A percentile compares a stretch with the other conserved stretches of the same genome.
These are phyloP conservation scores for Claviceps capensis DNA, from an alignment of 2,329 filamentous ascomycete species.

Conservation along the genomic window DNA sequence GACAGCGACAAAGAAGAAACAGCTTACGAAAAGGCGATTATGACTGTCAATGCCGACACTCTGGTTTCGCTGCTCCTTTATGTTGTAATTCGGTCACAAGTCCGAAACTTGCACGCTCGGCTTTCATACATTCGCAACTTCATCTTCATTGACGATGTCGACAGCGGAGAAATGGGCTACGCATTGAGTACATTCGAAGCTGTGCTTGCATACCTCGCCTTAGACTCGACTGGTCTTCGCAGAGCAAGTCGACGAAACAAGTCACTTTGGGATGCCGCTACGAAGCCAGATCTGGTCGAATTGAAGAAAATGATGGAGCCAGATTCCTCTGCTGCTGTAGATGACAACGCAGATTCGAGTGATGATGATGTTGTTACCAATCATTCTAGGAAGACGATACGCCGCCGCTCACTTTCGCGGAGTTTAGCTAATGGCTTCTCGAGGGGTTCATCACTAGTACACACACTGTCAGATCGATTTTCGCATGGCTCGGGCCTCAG, in stretches of 20 bases:
- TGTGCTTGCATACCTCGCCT: slow-evolving; percentile 73
- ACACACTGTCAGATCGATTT: slow-evolving; percentile 34
- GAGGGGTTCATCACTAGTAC: slow-evolving; percentile 26
- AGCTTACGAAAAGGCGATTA: slow-evolving; percentile 37
- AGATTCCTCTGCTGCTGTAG: slow-evolving; percentile 33
- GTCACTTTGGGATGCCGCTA: slow-evolving; percentile 74
- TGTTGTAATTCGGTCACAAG: slow-evolving; percentile 82
- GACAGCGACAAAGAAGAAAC: slow-evolving; percentile 15
- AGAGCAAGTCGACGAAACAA: slow-evolving; percentile 79
- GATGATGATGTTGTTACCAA: slow-evolving; percentile 36
- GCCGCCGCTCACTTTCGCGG: slow-evolving; percentile 33
- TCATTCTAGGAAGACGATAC: slow-evolving; percentile 30
- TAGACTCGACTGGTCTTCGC: slow-evolving; percentile 68
- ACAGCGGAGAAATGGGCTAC: slow-evolving; percentile 91
- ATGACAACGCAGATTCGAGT: slow-evolving; percentile 27
- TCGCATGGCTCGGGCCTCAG: slow-evolving; percentile 48
- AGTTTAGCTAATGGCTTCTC: slow-evolving; percentile 32
- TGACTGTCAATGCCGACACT: slow-evolving; percentile 70
- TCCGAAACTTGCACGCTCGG: slow-evolving; percentile 75
- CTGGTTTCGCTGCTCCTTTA: slow-evolving; percentile 82
- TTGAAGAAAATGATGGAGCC: slow-evolving; percentile 73
- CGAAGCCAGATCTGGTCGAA: slow-evolving; percentile 60
- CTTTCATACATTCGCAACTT: slow-evolving; percentile 94
- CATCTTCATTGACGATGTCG: slow-evolving; percentile 95
- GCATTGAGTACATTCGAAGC: slow-evolving; percentile 92